phyloP scores from a whole-genome alignment of 352 stramenopile genomes.

The Phytophthora ramorum region DNA sequence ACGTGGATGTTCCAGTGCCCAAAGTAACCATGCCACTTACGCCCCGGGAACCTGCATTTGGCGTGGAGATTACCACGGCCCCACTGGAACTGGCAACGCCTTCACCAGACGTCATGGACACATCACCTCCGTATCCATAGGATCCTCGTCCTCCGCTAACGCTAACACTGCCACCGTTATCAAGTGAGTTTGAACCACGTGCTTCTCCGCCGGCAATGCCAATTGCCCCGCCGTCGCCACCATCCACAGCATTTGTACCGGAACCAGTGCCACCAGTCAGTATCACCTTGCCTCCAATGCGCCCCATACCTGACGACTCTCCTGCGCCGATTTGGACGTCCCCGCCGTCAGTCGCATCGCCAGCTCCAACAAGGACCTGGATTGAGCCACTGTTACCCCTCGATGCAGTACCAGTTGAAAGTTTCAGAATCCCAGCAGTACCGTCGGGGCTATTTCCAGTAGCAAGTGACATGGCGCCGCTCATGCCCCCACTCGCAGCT shows the following conservation, averaged over 20 bases:
- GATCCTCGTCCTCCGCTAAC: conserved; percentile 76
- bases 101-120: conserved; percentile 54
- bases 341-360: conserved; percentile 66
- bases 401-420: conserved; percentile 56
- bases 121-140: conserved; percentile 70
- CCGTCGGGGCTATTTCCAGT: conserved; percentile 50
- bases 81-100: conserved; percentile 66
- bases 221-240: conserved; percentile 90
- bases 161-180: conserved; percentile 89
- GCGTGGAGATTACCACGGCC: conserved; percentile 51
- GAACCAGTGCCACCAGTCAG: conserved; percentile 64
- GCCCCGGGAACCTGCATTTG: conserved; percentile 54
- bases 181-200: conserved; percentile 83
- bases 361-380: conserved; percentile 57
- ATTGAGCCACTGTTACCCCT: conserved; percentile 73
- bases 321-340: conserved; percentile 70
- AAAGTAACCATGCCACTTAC: conserved; percentile 57
- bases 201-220: conserved; percentile 87
- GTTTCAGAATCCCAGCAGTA: conserved; percentile 44
- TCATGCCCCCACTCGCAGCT: conserved; percentile 61
- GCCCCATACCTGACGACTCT: conserved; percentile 57
- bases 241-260: conserved; percentile 85
- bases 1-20: conserved; percentile 47
- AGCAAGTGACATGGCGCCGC: conserved; percentile 56
- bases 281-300: conserved; percentile 55